A percentile compares a stretch with the other conserved stretches of the same genome.
These are phyloP conservation scores for Kluyveromyces aestuarii DNA, from an alignment of 805 yeast species.

Conservation along the genomic window DNA sequence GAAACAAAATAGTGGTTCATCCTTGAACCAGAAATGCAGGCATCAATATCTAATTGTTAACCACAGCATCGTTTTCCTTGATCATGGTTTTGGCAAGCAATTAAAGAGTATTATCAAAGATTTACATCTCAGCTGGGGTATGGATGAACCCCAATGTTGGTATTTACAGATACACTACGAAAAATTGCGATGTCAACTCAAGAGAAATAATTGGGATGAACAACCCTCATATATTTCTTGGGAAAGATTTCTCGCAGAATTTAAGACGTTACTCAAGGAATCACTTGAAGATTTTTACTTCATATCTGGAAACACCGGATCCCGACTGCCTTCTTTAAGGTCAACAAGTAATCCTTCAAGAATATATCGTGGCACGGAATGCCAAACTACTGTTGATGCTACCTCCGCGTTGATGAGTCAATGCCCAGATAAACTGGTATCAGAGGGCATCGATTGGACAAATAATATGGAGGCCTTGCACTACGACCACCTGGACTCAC, in stretches of 20 bases:
- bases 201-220: no score
- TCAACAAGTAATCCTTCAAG: not conserved
- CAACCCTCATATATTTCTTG: not conserved
- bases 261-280: not conserved
- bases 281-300: not conserved
- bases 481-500: not conserved
- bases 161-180: not conserved
- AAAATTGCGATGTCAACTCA: not conserved
- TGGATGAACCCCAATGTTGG: not conserved
- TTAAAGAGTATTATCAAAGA: conserved; percentile 11
- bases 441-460: not conserved
- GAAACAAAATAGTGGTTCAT: not conserved
- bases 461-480: not conserved
- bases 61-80: not conserved
- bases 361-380: not conserved
- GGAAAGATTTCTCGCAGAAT: not conserved
- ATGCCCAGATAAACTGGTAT: not conserved
- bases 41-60: not conserved
- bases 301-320: not conserved
- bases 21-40: not conserved
- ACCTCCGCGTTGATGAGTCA: not conserved
- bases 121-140: not conserved
- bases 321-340: not conserved
- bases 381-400: not conserved
- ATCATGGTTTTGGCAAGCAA: conserved; percentile 23